Base-by-base conservation (phyloP, 345 rosid genomes). In the Salix purpurea region DNA sequence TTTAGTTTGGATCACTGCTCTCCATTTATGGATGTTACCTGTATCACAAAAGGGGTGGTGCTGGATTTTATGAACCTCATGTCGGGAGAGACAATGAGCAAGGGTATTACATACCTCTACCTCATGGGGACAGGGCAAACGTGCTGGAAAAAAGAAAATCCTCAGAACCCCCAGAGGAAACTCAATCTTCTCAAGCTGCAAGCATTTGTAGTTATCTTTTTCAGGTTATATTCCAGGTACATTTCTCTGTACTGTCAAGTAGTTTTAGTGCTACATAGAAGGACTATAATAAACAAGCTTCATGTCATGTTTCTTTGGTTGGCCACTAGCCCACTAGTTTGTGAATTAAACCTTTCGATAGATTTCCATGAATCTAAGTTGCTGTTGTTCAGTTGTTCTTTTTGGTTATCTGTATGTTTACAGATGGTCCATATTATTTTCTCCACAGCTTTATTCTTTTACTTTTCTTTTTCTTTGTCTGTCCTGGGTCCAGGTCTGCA, bases 141-240 rank as follows among this genome's bases (percentile, higher is more conserved):
- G 60, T 44, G 30, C 67, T 1, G 0, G 76, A 73, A 58, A 52
- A 62, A 67, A 80, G 74, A 10, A 77, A 81, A 24, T 15, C 26
- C 60, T 56, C 70, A 44, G 78, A 32, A 58, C 9, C 23, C 36
- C 60, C 36, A 71, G 83, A 80, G 52, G 79, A 76, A 58, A 13
- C 30, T 19, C 44, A 3, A 48, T 69, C 9, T 64, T 85, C 80
- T 7, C 73, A 76, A 74, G 70, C 73, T 65, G 70, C 85, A 65
- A 70, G 44, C 39, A 34, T 86, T 37, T 74, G 15, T 81, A 80
- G 79, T 70, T 86, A 76, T 77, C 71, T 91, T 73, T 91, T 92
- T 32, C 88, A 88, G 79, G 84, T 86, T 77, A 81, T 88, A 67
- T 92, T 84, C 81, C 97, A 91, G 95, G 94, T 88, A 56, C 32